A percentile compares a stretch with the other conserved stretches of the same genome.
Evolutionary conservation across 495 filamentous ascomycete genomes (phyloP).

Genomic region (Elasticomyces elasticus): DNA sequence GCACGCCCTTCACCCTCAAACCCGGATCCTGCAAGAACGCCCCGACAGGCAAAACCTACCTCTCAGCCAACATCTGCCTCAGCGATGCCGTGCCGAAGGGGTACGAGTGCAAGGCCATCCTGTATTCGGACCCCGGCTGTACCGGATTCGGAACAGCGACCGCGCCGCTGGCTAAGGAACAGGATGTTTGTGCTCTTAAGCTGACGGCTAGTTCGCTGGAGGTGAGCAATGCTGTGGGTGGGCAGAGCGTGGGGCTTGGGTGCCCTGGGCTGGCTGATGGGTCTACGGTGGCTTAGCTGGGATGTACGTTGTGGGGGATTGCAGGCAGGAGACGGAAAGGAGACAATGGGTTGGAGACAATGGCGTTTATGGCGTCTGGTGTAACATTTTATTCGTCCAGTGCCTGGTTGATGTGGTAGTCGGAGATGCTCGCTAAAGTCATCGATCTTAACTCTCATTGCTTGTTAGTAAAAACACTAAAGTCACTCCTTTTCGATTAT

Average conservation of each 20-base stretch:
- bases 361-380: too few species aligned
- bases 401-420: too few species aligned
- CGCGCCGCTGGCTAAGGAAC: background rate
- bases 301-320: too few species aligned
- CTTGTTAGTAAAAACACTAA: too few species aligned
- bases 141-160: background rate
- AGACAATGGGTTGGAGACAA: too few species aligned
- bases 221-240: background rate
- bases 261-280: background rate
- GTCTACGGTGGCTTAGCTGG: background rate
- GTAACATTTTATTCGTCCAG: too few species aligned
- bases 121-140: background rate
- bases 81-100: background rate
- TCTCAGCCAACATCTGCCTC: slow-evolving; percentile 4
- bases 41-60: background rate
- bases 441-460: too few species aligned
- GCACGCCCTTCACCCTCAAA: background rate
- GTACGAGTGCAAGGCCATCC: slow-evolving; percentile 2
- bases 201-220: background rate
- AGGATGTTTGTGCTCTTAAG: background rate
- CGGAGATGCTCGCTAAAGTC: too few species aligned
- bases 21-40: background rate
- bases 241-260: background rate
- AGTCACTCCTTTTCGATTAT: too few species aligned
- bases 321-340: too few species aligned